A percentile compares a stretch with the other conserved stretches of the same genome.
phyloP scores from a whole-genome alignment of 1,139 yeast species.

The Hyphopichia buzzinii region DNA sequence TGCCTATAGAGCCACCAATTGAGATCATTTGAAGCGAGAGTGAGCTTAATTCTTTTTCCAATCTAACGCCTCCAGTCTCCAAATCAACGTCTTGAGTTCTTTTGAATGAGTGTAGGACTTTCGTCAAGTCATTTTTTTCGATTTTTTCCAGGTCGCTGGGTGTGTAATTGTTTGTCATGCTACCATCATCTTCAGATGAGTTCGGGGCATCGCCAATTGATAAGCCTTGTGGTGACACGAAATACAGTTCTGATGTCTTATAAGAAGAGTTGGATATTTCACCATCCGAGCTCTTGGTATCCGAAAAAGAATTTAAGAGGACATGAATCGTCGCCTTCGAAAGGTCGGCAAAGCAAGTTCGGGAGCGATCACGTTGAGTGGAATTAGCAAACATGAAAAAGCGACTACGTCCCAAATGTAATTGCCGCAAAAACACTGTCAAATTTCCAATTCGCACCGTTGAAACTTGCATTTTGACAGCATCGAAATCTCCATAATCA shows the following conservation, averaged over 20 bases:
- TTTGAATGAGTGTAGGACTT: conserved; percentile 12
- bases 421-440: background rate
- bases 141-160: too few species aligned
- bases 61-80: conserved; percentile 7
- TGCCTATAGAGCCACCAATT: conserved; percentile 22
- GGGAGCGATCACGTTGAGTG: background rate
- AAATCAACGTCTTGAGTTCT: conserved; percentile 8
- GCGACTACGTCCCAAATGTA: background rate
- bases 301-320: background rate
- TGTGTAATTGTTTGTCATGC: too few species aligned
- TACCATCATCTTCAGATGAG: too few species aligned
- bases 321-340: background rate
- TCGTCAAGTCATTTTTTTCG: conserved; percentile 2
- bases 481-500: too few species aligned
- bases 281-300: background rate
- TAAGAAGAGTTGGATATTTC: background rate
- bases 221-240: background rate
- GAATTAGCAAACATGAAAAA: background rate
- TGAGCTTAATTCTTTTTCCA: conserved; percentile 10
- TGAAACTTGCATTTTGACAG: too few species aligned
- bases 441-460: too few species aligned
- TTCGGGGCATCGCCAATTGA: too few species aligned
- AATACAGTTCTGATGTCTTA: background rate
- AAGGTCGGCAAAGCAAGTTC: background rate
- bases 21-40: conserved; percentile 21